These are phyloP conservation scores for Saturnispora diversa DNA, from an alignment of 805 yeast genomes.

Conservation along the genomic window DNA sequence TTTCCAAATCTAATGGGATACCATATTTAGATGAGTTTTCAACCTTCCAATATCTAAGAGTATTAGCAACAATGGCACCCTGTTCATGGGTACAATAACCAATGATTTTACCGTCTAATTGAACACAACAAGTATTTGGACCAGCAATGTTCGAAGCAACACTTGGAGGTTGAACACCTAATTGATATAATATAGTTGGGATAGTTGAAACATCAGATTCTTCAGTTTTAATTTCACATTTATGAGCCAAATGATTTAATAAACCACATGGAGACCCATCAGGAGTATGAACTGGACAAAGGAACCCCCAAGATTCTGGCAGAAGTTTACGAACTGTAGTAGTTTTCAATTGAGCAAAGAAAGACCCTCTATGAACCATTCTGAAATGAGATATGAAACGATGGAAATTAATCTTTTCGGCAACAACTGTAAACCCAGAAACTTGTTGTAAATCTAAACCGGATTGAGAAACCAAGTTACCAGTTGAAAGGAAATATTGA, in stretches of 20 bases:
- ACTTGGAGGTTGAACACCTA: slow-evolving; percentile 79
- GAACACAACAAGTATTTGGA: slow-evolving; percentile 82
- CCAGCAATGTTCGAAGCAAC: slow-evolving; percentile 67
- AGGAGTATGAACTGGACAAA: slow-evolving; percentile 98
- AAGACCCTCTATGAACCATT: slow-evolving; percentile 99
- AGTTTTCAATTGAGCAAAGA: slow-evolving; percentile 95
- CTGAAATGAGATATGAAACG: slow-evolving; percentile 97
- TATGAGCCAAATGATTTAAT: slow-evolving; percentile 92
- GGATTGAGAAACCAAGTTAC: slow-evolving; percentile 93
- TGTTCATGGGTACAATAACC: slow-evolving; percentile 94
- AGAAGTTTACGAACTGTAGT: slow-evolving; percentile 93
- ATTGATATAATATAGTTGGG: slow-evolving; percentile 52
- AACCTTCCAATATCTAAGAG: slow-evolving; percentile 88
- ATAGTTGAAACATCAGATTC: slow-evolving; percentile 68
- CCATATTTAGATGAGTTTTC: slow-evolving; percentile 52
- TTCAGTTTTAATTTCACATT: slow-evolving; percentile 77
- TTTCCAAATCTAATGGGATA: slow-evolving; percentile 81
- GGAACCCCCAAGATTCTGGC: slow-evolving; percentile 98
- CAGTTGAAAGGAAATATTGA: slow-evolving; percentile 92
- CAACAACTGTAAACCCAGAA: slow-evolving; percentile 96
- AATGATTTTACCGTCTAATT: slow-evolving; percentile 81
- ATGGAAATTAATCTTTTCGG: slow-evolving; percentile 95
- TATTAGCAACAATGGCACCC: slow-evolving; percentile 79
- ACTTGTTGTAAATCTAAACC: slow-evolving; percentile 98
- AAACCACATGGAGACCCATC: slow-evolving; percentile 99